Evolutionary conservation across 23 red algal species (phyloP).

Genomic region (Agarophyton chilense): DNA sequence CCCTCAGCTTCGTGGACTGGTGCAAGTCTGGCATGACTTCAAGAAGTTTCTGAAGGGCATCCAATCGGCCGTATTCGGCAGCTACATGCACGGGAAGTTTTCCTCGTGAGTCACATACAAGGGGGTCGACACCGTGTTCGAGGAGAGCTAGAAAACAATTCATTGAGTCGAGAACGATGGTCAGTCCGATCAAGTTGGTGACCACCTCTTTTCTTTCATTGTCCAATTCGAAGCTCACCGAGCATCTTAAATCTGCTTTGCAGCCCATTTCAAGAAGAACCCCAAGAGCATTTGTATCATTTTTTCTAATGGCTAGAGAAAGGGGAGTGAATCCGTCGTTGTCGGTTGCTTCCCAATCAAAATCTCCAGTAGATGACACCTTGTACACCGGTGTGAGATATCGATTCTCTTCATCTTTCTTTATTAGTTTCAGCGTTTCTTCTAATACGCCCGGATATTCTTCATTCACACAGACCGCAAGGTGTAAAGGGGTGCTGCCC

Average conservation of each 20-base stretch:
- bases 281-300: background rate
- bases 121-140: background rate
- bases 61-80: slow-evolving; percentile 1
- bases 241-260: background rate
- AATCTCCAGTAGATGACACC: background rate
- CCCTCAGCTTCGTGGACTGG: background rate
- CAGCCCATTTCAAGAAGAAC: background rate
- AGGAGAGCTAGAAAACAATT: slow-evolving; percentile 6
- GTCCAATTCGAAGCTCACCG: background rate
- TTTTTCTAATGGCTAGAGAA: background rate
- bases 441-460: background rate
- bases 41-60: slow-evolving; percentile 7
- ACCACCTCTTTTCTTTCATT: background rate
- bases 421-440: slow-evolving; percentile 26
- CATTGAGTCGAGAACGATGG: slow-evolving; percentile 7
- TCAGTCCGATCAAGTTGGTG: background rate
- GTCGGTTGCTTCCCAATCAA: slow-evolving; percentile 1
- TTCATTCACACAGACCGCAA: background rate
- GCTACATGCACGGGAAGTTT: slow-evolving; percentile 18
- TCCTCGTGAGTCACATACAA: slow-evolving; percentile 5
- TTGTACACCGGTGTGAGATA: background rate
- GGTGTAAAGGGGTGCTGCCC: slow-evolving; percentile 22
- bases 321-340: slow-evolving; percentile 18
- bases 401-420: slow-evolving; percentile 1
- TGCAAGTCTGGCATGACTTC: background rate